Evolutionary conservation across 106 monocot genomes (phyloP).

Genomic region (Chionographis japonica): DNA sequence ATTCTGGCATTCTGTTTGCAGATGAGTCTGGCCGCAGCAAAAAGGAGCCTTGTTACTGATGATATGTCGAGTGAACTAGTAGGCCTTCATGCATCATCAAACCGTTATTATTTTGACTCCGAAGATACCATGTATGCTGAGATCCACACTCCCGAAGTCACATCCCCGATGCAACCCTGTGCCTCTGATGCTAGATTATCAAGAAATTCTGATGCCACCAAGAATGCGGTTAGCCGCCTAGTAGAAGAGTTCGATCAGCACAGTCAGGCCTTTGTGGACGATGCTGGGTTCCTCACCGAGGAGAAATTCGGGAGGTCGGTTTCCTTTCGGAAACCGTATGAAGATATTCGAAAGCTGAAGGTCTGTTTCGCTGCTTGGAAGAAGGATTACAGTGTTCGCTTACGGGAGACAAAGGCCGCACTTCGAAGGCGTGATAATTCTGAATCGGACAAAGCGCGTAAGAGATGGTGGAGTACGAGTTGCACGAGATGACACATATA

Average conservation of each 20-base stretch:
- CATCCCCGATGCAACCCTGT: background rate
- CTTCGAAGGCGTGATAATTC: constrained; percentile 41
- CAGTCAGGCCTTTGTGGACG: constrained; percentile 56
- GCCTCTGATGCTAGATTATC: constrained; percentile 8
- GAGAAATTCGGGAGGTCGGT: constrained; percentile 34
- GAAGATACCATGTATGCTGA: constrained; percentile 43
- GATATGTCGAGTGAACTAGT: constrained; percentile 20
- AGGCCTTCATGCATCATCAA: constrained; percentile 30
- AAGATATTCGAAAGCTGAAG: constrained; percentile 74
- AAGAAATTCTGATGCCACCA: constrained; percentile 17
- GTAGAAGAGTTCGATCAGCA: constrained; percentile 69
- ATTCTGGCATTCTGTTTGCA: constrained; percentile 23
- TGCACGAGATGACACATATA: constrained; percentile 1
- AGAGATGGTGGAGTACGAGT: constrained; percentile 10
- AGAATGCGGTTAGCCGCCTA: constrained; percentile 37
- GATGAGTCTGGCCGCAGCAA: constrained; percentile 72
- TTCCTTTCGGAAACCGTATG: constrained; percentile 33
- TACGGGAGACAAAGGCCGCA: constrained; percentile 51
- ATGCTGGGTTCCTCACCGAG: constrained; percentile 51
- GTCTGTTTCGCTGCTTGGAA: constrained; percentile 63
- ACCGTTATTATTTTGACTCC: constrained; percentile 35
- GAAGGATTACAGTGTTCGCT: constrained; percentile 67
- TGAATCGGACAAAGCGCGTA: background rate
- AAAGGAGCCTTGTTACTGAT: constrained; percentile 52
- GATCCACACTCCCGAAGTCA: background rate